Base-by-base conservation (phyloP, 495 filamentous ascomycete species). In the Aspergillus mulundensis region DNA sequence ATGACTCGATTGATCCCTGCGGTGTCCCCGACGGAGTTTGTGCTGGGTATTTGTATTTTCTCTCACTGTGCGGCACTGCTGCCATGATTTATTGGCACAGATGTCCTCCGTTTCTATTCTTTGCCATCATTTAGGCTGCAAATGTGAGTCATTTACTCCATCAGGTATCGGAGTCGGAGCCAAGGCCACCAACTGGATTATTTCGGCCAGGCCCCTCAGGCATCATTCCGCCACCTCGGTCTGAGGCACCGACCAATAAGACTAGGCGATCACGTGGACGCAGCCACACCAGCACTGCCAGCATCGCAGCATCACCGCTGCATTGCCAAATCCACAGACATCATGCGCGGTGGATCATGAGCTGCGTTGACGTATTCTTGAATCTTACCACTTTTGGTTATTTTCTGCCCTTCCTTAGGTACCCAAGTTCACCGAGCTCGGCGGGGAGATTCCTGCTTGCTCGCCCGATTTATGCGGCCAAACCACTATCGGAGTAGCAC, bases 131-230 rank as follows among this genome's bases (percentile, higher is more conserved):
- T 55, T 55, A 48, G 42, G 53, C 53, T 55, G 25, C 42, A 40
- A 55, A 39, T 38, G 53, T 53, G 50, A 53, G 23, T 53, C 50
- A 53, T 53, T 24, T 53, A 42, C 48, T 40, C 46, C 46, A 50
- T 50, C 18, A 41, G 36, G 49, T 51, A 50, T 50, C 46, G 34
- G 14, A 8, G 25, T 8, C 25, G n/a, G n/a, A 19, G 46, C 19
- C 21, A 36, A 51, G 49, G 49, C 49, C 19, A 39, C 48, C 36
- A 41, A 42, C 38, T 10, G 8, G 32, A 50, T 39, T 39, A 21
- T 36, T 50, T 2, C 39, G 1, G 23, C 18, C 39, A 21, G n/a
- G 19, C 34, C 48, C 36, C 23, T 43, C 25, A 39, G 44, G 28
- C 46, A 44, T 19, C 23, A 44, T n/a, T 50, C 54, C 54, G 54